A percentile compares a stretch with the other conserved stretches of the same genome.
Conservation (phyloP, 805 yeast species). For the Saccharomyces cerevisiae region DNA sequence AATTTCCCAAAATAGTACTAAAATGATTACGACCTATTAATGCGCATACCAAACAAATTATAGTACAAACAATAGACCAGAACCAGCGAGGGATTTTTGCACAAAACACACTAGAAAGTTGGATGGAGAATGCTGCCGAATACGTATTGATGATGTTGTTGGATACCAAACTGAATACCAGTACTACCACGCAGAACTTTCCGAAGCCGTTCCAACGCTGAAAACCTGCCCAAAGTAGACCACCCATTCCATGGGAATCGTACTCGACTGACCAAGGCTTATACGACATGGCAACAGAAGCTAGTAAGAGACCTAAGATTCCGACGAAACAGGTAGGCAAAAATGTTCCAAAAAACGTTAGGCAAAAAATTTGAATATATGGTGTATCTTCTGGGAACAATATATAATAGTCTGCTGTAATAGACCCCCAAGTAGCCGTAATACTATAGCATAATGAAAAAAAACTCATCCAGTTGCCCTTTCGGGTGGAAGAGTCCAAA, state of each 20-base stretch:
- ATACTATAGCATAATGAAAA: slow-evolving; percentile 68
- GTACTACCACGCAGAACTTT: slow-evolving; percentile 59
- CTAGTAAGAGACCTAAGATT: slow-evolving; percentile 60
- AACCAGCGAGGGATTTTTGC: slow-evolving; percentile 71
- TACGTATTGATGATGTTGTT: slow-evolving; percentile 77
- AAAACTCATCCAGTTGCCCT: slow-evolving; percentile 66
- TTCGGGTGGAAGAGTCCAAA: slow-evolving; percentile 32
- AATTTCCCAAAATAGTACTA: slow-evolving; percentile 65
- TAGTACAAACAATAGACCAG: slow-evolving; percentile 58
- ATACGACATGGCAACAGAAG: slow-evolving; percentile 53
- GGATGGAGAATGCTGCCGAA: slow-evolving; percentile 74
- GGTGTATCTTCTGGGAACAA: slow-evolving; percentile 68
- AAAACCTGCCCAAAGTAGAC: slow-evolving; percentile 57
- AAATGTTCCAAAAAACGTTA: slow-evolving; percentile 60
- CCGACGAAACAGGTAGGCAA: slow-evolving; percentile 74
- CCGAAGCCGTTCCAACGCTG: slow-evolving; percentile 69
- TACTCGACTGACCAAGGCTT: slow-evolving; percentile 53
- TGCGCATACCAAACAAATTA: slow-evolving; percentile 59
- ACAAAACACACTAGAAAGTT: slow-evolving; percentile 46
- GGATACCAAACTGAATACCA: slow-evolving; percentile 68
- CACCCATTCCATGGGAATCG: slow-evolving; percentile 60
- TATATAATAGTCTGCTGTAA: slow-evolving; percentile 78
- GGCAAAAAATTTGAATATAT: slow-evolving; percentile 42
- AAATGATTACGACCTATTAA: slow-evolving; percentile 69
- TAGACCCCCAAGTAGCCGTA: slow-evolving; percentile 84